Evolutionary conservation across 495 filamentous ascomycete species (phyloP).

Genomic region (Aspergillus sclerotioniger): DNA sequence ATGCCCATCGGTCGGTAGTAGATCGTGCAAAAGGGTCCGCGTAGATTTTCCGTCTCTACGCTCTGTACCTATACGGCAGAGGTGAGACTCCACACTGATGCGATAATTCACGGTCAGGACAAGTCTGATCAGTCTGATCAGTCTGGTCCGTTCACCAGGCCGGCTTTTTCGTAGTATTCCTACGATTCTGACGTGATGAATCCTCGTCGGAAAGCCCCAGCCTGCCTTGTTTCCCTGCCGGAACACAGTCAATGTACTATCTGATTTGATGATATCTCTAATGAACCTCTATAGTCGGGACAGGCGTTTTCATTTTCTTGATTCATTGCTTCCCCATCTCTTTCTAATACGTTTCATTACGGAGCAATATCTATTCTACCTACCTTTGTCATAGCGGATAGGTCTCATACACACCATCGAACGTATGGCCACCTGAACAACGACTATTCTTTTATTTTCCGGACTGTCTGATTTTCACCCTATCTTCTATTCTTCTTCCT

Average conservation of each 20-base stretch:
- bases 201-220: neutral
- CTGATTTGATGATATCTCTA: slow-evolving; percentile 25
- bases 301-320: slow-evolving; percentile 14
- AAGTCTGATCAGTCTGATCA: too few relatives aligned
- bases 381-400: slow-evolving; percentile 1
- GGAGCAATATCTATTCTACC: slow-evolving; percentile 8
- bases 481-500: slow-evolving; percentile 5
- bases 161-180: neutral
- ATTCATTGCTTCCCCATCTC: slow-evolving; percentile 5
- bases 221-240: slow-evolving; percentile 10
- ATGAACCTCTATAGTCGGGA: slow-evolving; percentile 25
- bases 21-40: neutral
- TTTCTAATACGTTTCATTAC: neutral
- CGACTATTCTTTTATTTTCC: too few relatives aligned
- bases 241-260: slow-evolving; percentile 22
- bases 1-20: slow-evolving; percentile 41
- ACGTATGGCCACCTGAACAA: too few relatives aligned
- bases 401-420: too few relatives aligned
- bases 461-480: neutral
- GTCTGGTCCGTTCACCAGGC: neutral
- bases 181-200: neutral
- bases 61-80: neutral
- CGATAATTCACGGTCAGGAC: neutral
- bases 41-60: neutral
- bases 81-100: neutral